These are phyloP conservation scores for Hanseniaspora taiwanica DNA, from an alignment of 805 yeast genomes.

Conservation along the genomic window DNA sequence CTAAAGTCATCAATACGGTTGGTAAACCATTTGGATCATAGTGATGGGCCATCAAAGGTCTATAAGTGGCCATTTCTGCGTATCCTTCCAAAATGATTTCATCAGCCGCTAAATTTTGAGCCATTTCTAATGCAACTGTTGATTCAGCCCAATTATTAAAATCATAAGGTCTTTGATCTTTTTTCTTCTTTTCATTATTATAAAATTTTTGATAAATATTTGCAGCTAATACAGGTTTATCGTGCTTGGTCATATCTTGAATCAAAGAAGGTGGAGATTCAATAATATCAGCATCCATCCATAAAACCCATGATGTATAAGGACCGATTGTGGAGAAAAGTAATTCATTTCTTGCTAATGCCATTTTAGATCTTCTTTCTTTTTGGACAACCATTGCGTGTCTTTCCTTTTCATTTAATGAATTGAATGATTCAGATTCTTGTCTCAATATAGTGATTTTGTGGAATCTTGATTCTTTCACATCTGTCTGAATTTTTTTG, in stretches of 20 bases:
- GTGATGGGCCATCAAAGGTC: slow-evolving; percentile 87
- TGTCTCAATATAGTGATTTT: slow-evolving; percentile 84
- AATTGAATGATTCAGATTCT: slow-evolving; percentile 49
- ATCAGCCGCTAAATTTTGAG: slow-evolving; percentile 61
- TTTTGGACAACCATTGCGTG: slow-evolving; percentile 82
- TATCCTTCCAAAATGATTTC: slow-evolving; percentile 94
- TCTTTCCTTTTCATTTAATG: slow-evolving; percentile 75
- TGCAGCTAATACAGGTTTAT: slow-evolving; percentile 81
- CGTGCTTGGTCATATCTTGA: slow-evolving; percentile 76
- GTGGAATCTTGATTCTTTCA: slow-evolving; percentile 53
- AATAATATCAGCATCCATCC: slow-evolving; percentile 92
- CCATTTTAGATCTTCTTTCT: slow-evolving; percentile 82
- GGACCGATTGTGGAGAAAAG: slow-evolving; percentile 83
- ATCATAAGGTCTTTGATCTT: slow-evolving; percentile 75
- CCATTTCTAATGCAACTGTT: slow-evolving; percentile 68
- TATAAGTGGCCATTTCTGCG: slow-evolving; percentile 81
- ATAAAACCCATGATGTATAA: slow-evolving; percentile 84
- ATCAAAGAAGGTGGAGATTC: slow-evolving; percentile 76
- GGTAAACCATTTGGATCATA: slow-evolving; percentile 53
- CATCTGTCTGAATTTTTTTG: slow-evolving; percentile 53
- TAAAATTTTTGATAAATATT: slow-evolving; percentile 80
- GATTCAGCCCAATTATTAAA: slow-evolving; percentile 91
- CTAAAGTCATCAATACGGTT: slow-evolving; percentile 65
- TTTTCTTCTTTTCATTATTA: slow-evolving; percentile 43
- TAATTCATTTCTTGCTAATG: slow-evolving; percentile 84